Base-by-base conservation (phyloP, 345 rosid genomes). In the Populus ilicifolia region DNA sequence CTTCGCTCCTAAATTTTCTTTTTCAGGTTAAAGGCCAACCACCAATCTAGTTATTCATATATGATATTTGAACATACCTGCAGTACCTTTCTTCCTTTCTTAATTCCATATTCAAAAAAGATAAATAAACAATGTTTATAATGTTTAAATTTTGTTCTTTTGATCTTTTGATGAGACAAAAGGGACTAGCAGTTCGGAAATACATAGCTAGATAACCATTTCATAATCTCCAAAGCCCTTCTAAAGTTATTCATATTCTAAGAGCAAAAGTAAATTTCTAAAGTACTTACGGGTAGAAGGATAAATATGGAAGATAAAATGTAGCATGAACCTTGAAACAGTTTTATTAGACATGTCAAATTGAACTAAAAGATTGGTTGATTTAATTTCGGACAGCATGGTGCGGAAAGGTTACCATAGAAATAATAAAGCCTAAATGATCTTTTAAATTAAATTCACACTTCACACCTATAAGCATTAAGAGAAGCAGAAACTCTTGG, bases 401-500 rank as follows among this genome's bases (percentile, higher is more conserved):
- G 23, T 6, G 35, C 1, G 13, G 48, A 33, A 20, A 65, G 33
- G 50, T 66, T 12, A 66, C 14, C 48, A 33, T 21, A 46, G n/a
- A 66, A 27, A 65, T 10, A 14, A 65, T 29, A 6, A 23, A 30
- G 14, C n/a, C 11, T 23, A 25, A 71, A 35, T 46, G 18, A 29
- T 52, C 25, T 11, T 52, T 73, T 66, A 76, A 38, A 71, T 17
- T 18, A 77, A 70, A 48, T 38, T 25, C 63, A 56, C 63, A n/a
- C 13, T 25, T 64, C 35, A 63, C 66, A 70, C 23, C 33, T 62
- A 35, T 25, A n/a, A 38, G 44, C 67, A 52, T 67, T 59, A 67
- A 54, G 50, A 65, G 67, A 21, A 30, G 68, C 38, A 11, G 2
- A 5, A 29, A 23, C 20, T 70, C 46, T 43, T 43, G 62, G 36